Evolutionary conservation across 176 grass and related monocot species (phyloP), one percentile per base, ranked within the genome.

Genomic region (Coix lacrymajobi): DNA sequence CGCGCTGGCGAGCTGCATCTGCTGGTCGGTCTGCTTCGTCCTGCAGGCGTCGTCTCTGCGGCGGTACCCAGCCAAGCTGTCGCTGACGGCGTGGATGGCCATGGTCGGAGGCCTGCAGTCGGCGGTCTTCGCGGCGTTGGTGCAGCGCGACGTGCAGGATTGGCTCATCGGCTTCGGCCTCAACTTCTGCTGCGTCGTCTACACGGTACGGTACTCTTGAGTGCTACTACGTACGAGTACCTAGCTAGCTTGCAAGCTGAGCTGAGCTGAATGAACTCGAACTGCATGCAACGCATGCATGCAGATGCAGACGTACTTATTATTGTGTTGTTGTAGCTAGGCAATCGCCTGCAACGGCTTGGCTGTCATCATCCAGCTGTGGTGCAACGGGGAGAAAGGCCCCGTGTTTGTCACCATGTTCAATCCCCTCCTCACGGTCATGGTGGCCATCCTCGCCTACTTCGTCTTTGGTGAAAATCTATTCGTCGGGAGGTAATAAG

Each of bases 331-430:
- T n/a, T n/a, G n/a, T n/a, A n/a, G n/a, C n/a, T 24, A 44, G 94
- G 94, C 89, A 45, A 33, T 97, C n/a, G 63, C 89, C n/a, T 94
- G 92, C 83, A 94, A 77, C 16, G 92, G 89, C 45, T 89, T 97
- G 66, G 72, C 87, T 31, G 75, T 97, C 41, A 85, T 92, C 69
- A 84, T 86, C 68, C 90, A 92, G 80, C 48, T 97, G 11, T 92
- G 94, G 92, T 90, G 90, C 77, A 94, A 88, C 7, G 83, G 91
- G 73, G 52, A 88, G 65, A 97, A 87, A 61, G 94, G 92, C 29
- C 94, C 92, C 10, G 94, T 97, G 41, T 97, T 97, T 66, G 94
- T 94, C 16, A 97, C 89, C 71, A 97, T 97, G 92, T 97, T 97
- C 80, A 97, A 89, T 34, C 94, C 94, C 30, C 43, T 97, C 24